phyloP scores from a whole-genome alignment of 257 asterid genomes.

The Euphrasia confusa region DNA sequence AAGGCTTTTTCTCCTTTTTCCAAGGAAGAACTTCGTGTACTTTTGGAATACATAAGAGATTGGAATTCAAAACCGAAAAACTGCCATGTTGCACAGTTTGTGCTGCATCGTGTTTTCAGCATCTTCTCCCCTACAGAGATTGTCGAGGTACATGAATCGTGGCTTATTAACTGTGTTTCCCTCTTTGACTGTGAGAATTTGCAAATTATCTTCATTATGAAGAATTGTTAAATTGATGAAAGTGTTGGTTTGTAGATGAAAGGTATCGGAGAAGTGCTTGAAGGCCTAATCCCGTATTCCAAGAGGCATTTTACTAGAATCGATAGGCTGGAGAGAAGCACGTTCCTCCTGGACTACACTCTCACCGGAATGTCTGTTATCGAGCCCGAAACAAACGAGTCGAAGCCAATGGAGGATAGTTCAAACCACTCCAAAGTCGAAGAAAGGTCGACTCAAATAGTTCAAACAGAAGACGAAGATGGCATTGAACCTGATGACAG shows the following conservation, averaged over 20 bases:
- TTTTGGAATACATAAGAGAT: conserved; percentile 76
- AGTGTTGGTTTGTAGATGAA: conserved; percentile 43
- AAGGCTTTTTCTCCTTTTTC: conserved; percentile 54
- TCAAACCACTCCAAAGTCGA: conserved; percentile 21
- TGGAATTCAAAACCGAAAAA: conserved; percentile 92
- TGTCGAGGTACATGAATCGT: conserved; percentile 45
- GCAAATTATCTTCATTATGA: background rate
- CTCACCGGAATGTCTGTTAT: conserved; percentile 71
- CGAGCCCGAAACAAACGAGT: conserved; percentile 49
- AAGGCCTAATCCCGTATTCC: conserved; percentile 80
- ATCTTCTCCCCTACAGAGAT: conserved; percentile 64
- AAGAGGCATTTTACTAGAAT: conserved; percentile 76
- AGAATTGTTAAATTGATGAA: background rate
- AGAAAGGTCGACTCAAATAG: conserved; percentile 26
- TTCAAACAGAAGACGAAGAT: conserved; percentile 23
- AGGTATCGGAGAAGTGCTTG: conserved; percentile 68
- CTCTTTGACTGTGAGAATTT: background rate
- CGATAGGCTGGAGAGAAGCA: conserved; percentile 72
- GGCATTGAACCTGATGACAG: conserved; percentile 20
- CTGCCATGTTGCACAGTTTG: conserved; percentile 77
- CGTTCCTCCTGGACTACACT: conserved; percentile 70
- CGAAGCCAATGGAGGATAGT: conserved; percentile 28
- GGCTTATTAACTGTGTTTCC: background rate
- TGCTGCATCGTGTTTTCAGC: conserved; percentile 46
- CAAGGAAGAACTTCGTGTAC: conserved; percentile 55